phyloP scores from a whole-genome alignment of 139 green algal species.

The Volvox reticuliferus region DNA sequence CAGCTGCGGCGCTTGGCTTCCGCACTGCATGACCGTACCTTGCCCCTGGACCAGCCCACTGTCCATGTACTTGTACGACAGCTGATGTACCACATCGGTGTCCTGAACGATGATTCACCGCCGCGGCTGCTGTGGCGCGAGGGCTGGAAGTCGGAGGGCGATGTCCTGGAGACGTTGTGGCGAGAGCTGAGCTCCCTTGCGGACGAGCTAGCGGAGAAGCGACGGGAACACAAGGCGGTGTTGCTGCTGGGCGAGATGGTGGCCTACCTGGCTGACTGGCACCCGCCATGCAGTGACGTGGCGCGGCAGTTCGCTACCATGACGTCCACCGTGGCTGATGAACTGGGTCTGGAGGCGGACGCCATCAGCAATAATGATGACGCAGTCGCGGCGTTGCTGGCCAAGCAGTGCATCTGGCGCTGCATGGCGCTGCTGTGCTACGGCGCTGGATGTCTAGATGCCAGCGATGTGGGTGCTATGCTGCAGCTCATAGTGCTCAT shows the following conservation, averaged over 20 bases:
- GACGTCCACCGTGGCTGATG: conserved; percentile 50
- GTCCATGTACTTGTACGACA: conserved; percentile 60
- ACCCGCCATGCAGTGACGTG: not conserved
- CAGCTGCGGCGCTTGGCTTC: conserved; percentile 46
- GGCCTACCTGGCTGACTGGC: conserved; percentile 55
- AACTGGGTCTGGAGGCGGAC: not conserved
- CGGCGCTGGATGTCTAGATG: not conserved
- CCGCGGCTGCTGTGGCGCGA: not conserved
- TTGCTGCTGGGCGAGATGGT: conserved; percentile 63
- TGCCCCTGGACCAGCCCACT: conserved; percentile 49
- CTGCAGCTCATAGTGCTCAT: conserved; percentile 51
- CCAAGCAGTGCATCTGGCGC: conserved; percentile 49
- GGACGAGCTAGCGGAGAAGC: conserved; percentile 53
- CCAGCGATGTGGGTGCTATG: conserved; percentile 38
- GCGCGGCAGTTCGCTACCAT: conserved; percentile 63
- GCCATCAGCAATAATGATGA: not conserved
- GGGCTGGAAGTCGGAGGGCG: conserved; percentile 15
- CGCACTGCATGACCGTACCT: conserved; percentile 38
- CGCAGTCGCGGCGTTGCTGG: not conserved
- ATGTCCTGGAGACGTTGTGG: conserved; percentile 45
- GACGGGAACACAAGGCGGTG: conserved; percentile 53
- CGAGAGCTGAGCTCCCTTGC: conserved; percentile 39
- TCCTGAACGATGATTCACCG: not conserved
- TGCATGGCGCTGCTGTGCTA: conserved; percentile 50
- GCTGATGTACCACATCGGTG: conserved; percentile 54